Evolutionary conservation across 2,329 filamentous ascomycete genomes (phyloP), one percentile per base, ranked within the genome.

Genomic region (Ophiostoma sp.): DNA sequence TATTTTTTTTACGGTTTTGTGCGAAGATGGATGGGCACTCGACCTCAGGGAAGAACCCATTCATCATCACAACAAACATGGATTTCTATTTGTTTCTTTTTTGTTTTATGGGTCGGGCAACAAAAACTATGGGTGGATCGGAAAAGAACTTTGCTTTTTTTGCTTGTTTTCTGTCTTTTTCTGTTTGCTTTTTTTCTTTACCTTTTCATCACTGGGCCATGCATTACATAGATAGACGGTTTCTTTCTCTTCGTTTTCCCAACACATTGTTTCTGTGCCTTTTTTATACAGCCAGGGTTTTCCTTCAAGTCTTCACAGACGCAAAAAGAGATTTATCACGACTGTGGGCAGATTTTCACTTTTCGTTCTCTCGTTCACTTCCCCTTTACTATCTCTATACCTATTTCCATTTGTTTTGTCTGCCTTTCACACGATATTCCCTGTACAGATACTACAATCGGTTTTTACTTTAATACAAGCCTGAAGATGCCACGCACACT

Each of bases 211-310:
- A 72, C 55, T 55, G 72, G 69, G 69, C 66, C 64, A 72, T 72
- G 73, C 73, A 74, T 74, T 71, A 55, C 45, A 74, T 74, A 74
- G 70, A 71, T 66, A 71, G 72, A 74, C 63, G 59, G 72, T 45
- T 70, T 48, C 28, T 55, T 55, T 73, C 36, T 25, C 25, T 7
- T 6, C 33, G 28, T 42, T 28, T 22, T 28, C 22, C 22, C 19
- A 28, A 31, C 25, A 31, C 64, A 39, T 59, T 22, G 31, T 52
- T 42, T 71, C 6, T 5, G 5, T 39, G 50, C 22, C 11, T 31
- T 36, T 33, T 48, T 69, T 69, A 52, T 52, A 69, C 25, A n/a
- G 28, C 42, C 45, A 22, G 45, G 19, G 2, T 52, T 50, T 52
- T 12, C 57, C 22, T 45, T 15, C 17, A n/a, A 4, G 70, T 66